Percentiles rank a stretch among this genome's conserved stretches.
These are phyloP conservation scores for Globisporangium okanoganense DNA, from an alignment of 352 stramenopile species.

Conservation along the genomic window DNA sequence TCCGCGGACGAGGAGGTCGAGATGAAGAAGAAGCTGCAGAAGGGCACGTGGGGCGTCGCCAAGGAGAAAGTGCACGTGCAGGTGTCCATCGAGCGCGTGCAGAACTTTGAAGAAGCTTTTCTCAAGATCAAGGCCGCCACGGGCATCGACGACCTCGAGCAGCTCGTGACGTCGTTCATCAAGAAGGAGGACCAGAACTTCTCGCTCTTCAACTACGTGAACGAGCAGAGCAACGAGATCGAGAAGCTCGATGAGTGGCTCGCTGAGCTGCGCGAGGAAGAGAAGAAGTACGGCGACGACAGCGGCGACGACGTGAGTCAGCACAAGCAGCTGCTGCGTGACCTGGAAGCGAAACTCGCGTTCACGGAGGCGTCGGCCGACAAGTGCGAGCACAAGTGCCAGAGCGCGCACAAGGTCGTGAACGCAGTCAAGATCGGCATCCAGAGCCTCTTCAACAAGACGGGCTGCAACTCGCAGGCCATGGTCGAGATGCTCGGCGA, in stretches of 20 bases:
- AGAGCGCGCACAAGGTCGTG: slow-evolving; percentile 86
- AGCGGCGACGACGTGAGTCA: slow-evolving; percentile 82
- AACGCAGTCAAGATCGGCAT: slow-evolving; percentile 87
- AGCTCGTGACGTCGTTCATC: slow-evolving; percentile 92
- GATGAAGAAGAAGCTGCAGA: slow-evolving; percentile 72
- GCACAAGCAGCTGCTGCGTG: slow-evolving; percentile 86
- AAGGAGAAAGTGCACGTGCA: slow-evolving; percentile 89
- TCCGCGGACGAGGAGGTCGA: slow-evolving; percentile 59
- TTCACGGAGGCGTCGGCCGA: slow-evolving; percentile 77
- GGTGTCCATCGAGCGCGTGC: slow-evolving; percentile 85
- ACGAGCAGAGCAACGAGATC: slow-evolving; percentile 93
- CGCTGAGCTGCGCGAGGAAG: slow-evolving; percentile 67
- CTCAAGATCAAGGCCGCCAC: slow-evolving; percentile 92
- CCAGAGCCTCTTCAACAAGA: slow-evolving; percentile 71
- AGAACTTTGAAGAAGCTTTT: slow-evolving; percentile 96
- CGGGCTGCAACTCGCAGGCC: slow-evolving; percentile 74
- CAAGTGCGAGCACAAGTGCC: slow-evolving; percentile 89
- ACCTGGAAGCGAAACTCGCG: slow-evolving; percentile 84
- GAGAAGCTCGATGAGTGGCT: slow-evolving; percentile 89
- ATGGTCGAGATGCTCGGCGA: slow-evolving; percentile 88
- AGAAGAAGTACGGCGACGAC: slow-evolving; percentile 83
- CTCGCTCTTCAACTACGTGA: slow-evolving; percentile 94
- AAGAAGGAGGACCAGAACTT: slow-evolving; percentile 97
- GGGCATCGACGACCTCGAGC: slow-evolving; percentile 90
- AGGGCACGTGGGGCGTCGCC: slow-evolving; percentile 73